Evolutionary conservation across 805 yeast genomes (phyloP), one percentile per base, ranked within the genome.

Genomic region (Kuraishia piskuri): DNA sequence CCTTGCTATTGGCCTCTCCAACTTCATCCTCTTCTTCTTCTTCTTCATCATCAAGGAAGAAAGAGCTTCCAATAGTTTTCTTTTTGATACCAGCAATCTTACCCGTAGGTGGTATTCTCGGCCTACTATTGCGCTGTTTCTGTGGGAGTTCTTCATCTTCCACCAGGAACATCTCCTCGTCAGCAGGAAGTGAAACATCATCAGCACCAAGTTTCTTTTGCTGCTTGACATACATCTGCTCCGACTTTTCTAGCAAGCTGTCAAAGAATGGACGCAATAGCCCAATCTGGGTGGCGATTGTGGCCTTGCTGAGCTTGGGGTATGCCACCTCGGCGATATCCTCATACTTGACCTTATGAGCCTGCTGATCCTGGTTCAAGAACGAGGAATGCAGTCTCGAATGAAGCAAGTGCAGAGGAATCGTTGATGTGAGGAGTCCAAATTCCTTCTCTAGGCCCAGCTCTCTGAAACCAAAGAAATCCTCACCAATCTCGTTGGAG

Each of bases 391-490:
- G 83, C 50, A 88, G 74, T 55, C 86, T 76, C 8, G 95, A 83
- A 59, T 90, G 96, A 40, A 94, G 72, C 54, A 94, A 72, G 67
- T 92, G 96, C 48, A 95, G 74, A 1, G 99, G 99, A 24, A 94
- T 90, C 0, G 96, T 81, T 2, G 91, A 79, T 25, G 91, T 86
- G 50, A 90, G 69, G 64, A 92, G 73, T 10, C 92, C 91, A 66
- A 90, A 86, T 67, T 94, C 99, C 61, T 86, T 88, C 62, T 92
- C 98, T 52, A 94, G 72, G 0, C 99, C 99, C 50, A 94, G 74
- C 59, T 92, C 98, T 64, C 80, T 87, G 74, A 94, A 95, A 0
- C 99, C 99, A 71, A 95, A 95, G 77, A 91, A 94, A 70, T 94
- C 99, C 61, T 92, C 99, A 6, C 98, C 99, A 44, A 94, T 72